These are phyloP conservation scores for Capronia epimyces DNA, from an alignment of 2,329 filamentous ascomycete genomes.

Conservation along the genomic window DNA sequence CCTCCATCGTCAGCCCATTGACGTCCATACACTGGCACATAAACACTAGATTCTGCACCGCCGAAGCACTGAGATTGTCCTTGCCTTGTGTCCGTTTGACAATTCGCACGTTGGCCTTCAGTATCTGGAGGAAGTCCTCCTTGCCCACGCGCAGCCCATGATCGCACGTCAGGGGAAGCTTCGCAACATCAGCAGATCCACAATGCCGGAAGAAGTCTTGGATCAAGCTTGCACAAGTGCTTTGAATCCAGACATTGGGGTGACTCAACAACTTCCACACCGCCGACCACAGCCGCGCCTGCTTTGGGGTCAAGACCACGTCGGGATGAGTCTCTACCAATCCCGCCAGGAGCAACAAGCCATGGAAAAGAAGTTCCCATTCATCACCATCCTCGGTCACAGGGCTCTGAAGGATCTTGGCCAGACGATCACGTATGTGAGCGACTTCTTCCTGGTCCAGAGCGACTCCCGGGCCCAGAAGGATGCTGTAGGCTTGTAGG, in stretches of 20 bases:
- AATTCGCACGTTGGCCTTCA: slow-evolving; percentile 52
- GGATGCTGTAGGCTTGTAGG: slow-evolving; percentile 75
- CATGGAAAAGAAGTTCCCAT: slow-evolving; percentile 68
- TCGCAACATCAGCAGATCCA: slow-evolving; percentile 51
- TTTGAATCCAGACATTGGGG: slow-evolving; percentile 67
- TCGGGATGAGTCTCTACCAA: slow-evolving; percentile 63
- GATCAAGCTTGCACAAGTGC: slow-evolving; percentile 67
- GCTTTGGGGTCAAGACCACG: slow-evolving; percentile 55
- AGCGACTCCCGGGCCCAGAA: slow-evolving; percentile 65
- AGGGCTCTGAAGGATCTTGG: slow-evolving; percentile 4
- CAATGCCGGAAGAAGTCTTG: slow-evolving; percentile 76
- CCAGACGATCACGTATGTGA: slow-evolving; percentile 13
- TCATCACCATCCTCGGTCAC: slow-evolving; percentile 42
- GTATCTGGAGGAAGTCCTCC: slow-evolving; percentile 57
- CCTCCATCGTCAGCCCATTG: slow-evolving; percentile 49
- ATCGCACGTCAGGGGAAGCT: slow-evolving; percentile 61
- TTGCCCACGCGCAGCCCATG: slow-evolving; percentile 63
- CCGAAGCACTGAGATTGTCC: slow-evolving; percentile 71
- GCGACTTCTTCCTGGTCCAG: slow-evolving; percentile 49
- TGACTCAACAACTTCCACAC: slow-evolving; percentile 66
- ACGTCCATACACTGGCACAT: slow-evolving; percentile 61
- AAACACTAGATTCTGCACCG: slow-evolving; percentile 76
- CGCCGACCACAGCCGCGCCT: slow-evolving; percentile 63
- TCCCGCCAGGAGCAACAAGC: slow-evolving; percentile 63
- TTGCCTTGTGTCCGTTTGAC: slow-evolving; percentile 61